Percentiles rank a stretch among this genome's conserved stretches.
phyloP scores from a whole-genome alignment of 805 yeast genomes.

The Metschnikowia colocasiae region DNA sequence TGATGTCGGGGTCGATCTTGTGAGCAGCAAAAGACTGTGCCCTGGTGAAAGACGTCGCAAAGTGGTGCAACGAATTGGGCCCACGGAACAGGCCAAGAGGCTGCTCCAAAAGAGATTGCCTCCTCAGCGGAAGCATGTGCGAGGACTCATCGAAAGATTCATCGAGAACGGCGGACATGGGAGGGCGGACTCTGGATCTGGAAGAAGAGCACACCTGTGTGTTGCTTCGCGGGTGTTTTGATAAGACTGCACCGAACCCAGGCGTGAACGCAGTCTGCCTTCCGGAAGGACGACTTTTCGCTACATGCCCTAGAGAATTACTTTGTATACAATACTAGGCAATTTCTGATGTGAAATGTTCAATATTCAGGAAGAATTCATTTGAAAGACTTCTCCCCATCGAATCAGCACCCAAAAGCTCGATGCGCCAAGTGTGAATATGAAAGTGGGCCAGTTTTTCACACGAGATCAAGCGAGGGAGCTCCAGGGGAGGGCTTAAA shows the following conservation, averaged over 20 bases:
- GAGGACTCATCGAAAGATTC: conserved; percentile 13
- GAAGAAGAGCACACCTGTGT: neutral
- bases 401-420: too few relatives aligned
- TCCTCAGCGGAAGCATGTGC: conserved; percentile 11
- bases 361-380: too few relatives aligned
- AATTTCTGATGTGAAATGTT: too few relatives aligned
- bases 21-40: conserved; percentile 59
- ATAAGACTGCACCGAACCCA: conserved; percentile 1
- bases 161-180: conserved; percentile 15
- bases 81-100: conserved; percentile 59
- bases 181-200: neutral
- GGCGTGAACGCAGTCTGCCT: neutral
- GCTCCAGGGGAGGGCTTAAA: too few relatives aligned
- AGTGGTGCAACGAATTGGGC: conserved; percentile 66
- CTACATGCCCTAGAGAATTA: neutral
- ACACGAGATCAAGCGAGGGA: too few relatives aligned
- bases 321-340: too few relatives aligned
- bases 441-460: too few relatives aligned
- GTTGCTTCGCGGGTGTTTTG: conserved; percentile 1
- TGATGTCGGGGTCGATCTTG: conserved; percentile 50
- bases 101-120: conserved; percentile 25
- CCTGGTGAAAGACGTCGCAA: conserved; percentile 74
- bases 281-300: neutral
- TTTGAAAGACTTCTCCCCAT: too few relatives aligned
- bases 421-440: too few relatives aligned